These are phyloP conservation scores for Saccharomyces hybrid DNA, from an alignment of 1,139 yeast genomes.

Conservation along the genomic window DNA sequence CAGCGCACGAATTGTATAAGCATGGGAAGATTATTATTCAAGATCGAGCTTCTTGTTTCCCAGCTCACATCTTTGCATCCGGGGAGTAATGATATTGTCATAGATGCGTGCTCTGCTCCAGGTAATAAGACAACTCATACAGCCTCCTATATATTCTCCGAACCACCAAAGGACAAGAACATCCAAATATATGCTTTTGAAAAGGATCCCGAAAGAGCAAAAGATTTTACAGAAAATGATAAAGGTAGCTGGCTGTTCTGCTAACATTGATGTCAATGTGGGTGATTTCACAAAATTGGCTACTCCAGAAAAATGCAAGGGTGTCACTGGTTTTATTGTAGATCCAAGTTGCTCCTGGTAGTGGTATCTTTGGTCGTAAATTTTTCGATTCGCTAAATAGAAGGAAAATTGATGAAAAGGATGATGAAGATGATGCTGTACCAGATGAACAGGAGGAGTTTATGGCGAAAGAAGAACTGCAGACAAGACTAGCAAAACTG, in stretches of 20 bases:
- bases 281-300: slow-evolving; percentile 68
- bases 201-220: slow-evolving; percentile 65
- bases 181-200: slow-evolving; percentile 70
- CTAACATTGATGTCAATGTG: slow-evolving; percentile 51
- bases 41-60: slow-evolving; percentile 94
- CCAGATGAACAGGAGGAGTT: slow-evolving; percentile 27
- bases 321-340: slow-evolving; percentile 74
- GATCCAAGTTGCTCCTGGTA: slow-evolving; percentile 98
- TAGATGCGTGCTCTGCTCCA: slow-evolving; percentile 97
- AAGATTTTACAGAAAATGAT: slow-evolving; percentile 72
- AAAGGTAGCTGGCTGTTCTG: slow-evolving; percentile 60
- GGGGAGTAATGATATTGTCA: slow-evolving; percentile 46
- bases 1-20: slow-evolving; percentile 57
- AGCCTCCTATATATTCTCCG: slow-evolving; percentile 48
- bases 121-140: slow-evolving; percentile 95
- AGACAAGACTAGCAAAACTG: slow-evolving; percentile 59
- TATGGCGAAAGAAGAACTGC: slow-evolving; percentile 37
- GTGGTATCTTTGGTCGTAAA: slow-evolving; percentile 84
- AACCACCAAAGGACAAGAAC: slow-evolving; percentile 12
- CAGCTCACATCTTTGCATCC: slow-evolving; percentile 74
- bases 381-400: slow-evolving; percentile 26
- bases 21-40: slow-evolving; percentile 80
- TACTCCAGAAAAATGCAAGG: slow-evolving; percentile 51
- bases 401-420: slow-evolving; percentile 19
- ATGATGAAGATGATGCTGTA: slow-evolving; percentile 29